phyloP scores from a whole-genome alignment of 129 eudicot species.

The Silybum marianum region DNA sequence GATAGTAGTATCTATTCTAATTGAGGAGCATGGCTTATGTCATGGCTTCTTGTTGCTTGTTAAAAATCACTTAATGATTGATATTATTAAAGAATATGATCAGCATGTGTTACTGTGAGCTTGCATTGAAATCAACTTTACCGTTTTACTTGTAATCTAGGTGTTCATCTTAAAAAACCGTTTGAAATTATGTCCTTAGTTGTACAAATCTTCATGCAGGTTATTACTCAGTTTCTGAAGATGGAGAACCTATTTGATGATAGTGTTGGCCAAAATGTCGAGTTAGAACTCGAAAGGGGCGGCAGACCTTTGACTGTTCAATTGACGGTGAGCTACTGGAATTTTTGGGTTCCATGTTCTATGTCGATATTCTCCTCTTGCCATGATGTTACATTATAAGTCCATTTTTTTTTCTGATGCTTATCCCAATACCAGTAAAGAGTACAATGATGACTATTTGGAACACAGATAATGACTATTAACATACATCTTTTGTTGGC shows the following conservation, averaged over 20 bases:
- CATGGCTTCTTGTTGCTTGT: not conserved
- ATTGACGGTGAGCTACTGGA: conserved; percentile 31
- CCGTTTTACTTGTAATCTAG: not conserved
- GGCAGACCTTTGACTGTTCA: conserved; percentile 75
- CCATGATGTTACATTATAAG: not conserved
- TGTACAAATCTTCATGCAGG: conserved; percentile 49
- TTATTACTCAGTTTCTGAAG: conserved; percentile 81
- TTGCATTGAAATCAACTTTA: not conserved
- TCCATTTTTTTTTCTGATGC: not conserved
- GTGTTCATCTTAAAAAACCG: conserved; percentile 7
- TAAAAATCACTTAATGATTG: not conserved
- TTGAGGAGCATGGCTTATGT: not conserved
- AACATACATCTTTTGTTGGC: not conserved
- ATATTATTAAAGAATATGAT: not conserved
- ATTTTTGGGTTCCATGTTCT: not conserved
- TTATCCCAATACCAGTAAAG: not conserved
- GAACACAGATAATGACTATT: not conserved
- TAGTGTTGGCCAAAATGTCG: conserved; percentile 64
- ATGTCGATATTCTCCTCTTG: not conserved
- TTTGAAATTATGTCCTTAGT: not conserved
- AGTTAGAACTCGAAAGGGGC: conserved; percentile 89
- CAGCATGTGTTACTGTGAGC: not conserved
- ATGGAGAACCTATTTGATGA: conserved; percentile 89
- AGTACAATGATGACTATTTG: not conserved
- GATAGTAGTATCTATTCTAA: not conserved